Percentiles rank a stretch among this genome's conserved stretches.
phyloP scores from a whole-genome alignment of 129 eudicot species.

The Tanacetum coccineum region DNA sequence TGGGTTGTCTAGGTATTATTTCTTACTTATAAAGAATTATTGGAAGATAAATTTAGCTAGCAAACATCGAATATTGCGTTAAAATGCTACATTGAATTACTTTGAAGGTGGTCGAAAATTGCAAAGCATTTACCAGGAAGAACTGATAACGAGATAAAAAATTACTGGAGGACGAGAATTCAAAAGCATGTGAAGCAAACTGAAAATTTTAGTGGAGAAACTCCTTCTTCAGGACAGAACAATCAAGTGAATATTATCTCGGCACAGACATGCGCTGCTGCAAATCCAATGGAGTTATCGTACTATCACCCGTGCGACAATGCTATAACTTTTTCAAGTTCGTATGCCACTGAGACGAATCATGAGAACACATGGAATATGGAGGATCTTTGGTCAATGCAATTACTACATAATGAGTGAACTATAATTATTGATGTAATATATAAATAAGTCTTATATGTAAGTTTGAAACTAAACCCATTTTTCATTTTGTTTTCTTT shows the following conservation, averaged over 20 bases:
- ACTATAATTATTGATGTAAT: background rate
- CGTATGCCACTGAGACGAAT: constrained; percentile 39
- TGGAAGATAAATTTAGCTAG: too few species aligned
- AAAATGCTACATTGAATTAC: constrained; percentile 1
- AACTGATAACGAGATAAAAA: constrained; percentile 89
- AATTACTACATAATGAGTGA: constrained; percentile 51
- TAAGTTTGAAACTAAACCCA: background rate
- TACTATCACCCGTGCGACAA: constrained; percentile 32
- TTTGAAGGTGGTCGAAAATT: constrained; percentile 82
- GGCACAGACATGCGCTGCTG: constrained; percentile 22
- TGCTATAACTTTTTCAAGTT: constrained; percentile 26
- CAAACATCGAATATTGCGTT: background rate
- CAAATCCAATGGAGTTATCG: constrained; percentile 33
- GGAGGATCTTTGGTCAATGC: constrained; percentile 83
- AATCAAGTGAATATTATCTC: constrained; percentile 22
- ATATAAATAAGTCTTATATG: background rate
- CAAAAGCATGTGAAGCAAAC: constrained; percentile 68
- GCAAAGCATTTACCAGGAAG: constrained; percentile 88
- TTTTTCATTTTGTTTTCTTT: constrained; percentile 7
- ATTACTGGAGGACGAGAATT: constrained; percentile 84
- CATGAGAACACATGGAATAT: constrained; percentile 60
- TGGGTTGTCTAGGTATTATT: background rate
- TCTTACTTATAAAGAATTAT: too few species aligned
- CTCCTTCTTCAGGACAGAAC: constrained; percentile 10
- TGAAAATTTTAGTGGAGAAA: constrained; percentile 22